Evolutionary conservation across 1,284 basidiomycete genomes (phyloP), one percentile per base, ranked within the genome.

Genomic region (Ustilago shanxiensis): DNA sequence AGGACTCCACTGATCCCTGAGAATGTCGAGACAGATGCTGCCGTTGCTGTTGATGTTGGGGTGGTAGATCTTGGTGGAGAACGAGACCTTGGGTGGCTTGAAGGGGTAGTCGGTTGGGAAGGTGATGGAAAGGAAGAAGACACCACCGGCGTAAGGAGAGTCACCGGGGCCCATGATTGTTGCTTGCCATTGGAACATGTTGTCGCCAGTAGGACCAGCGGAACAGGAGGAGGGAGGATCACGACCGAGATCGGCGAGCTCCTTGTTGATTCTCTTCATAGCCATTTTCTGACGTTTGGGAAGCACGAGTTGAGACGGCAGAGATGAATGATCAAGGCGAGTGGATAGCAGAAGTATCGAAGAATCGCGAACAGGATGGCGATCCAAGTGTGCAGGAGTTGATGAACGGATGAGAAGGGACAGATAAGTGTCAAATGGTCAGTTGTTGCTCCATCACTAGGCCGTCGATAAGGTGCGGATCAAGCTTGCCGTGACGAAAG

Each of bases 31-130:
- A 88, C 97, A 99, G 88, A 99, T 99, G 81, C 94, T 95, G 55
- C 97, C 97, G 84, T 97, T 95, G 79, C 93, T 92, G 87, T 97
- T 97, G 93, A 97, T 95, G 89, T 96, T 96, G 55, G 94, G 93
- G 88, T 96, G 95, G 87, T 95, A 95, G 86, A 89, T 89, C 86
- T 90, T 98, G 86, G 96, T 99, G 83, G 94, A 95, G 89, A 99
- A 99, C 88, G 93, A 93, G 88, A 99, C 95, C 91, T 98, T 98
- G 87, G 97, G 97, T 45, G 97, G 96, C 89, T 86, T 85, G 83
- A 86, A 86, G 35, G 84, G 85, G 76, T 85, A 85, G 79, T 85
- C 83, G 72, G 82, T 84, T 9, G 84, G 82, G 91, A 96, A 95
- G 55, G 90, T 91, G 87, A 96, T 94, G 55, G 80, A 80, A 50